phyloP scores from a whole-genome alignment of 2,329 filamentous ascomycete species.

The Sclerotinia spermophila region DNA sequence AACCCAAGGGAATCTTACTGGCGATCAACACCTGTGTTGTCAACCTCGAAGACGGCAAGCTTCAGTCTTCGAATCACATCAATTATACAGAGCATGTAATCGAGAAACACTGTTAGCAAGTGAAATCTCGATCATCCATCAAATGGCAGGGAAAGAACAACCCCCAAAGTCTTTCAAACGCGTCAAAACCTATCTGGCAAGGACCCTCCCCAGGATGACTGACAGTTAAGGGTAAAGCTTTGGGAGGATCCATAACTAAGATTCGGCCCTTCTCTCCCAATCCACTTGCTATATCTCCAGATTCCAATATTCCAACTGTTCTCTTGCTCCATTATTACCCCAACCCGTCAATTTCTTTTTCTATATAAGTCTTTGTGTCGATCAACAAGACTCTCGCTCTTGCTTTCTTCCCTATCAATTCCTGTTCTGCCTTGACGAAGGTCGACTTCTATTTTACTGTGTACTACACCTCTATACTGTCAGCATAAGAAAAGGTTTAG shows the following conservation, averaged over 20 bases:
- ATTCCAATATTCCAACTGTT: conserved; percentile 6
- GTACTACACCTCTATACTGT: neutral
- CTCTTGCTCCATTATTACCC: conserved; percentile 11
- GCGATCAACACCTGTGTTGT: neutral
- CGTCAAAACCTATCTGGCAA: conserved; percentile 4
- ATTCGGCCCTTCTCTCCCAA: conserved; percentile 11
- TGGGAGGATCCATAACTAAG: conserved; percentile 4
- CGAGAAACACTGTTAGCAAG: neutral
- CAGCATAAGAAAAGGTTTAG: conserved; percentile 7
- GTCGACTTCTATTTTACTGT: neutral
- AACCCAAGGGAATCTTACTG: neutral
- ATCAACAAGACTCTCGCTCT: neutral
- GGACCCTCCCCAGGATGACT: neutral
- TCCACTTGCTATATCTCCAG: conserved; percentile 6
- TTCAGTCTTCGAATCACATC: neutral
- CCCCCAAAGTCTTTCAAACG: neutral
- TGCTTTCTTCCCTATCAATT: neutral
- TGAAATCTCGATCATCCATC: neutral
- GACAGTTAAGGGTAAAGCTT: neutral
- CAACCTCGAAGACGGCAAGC: neutral
- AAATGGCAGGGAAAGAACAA: conserved; percentile 2
- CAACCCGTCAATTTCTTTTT: neutral
- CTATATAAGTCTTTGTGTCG: conserved; percentile 15
- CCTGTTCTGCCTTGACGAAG: neutral
- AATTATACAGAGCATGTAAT: neutral